Conservation (phyloP, 768 basidiomycete species). For the Kwoniella dendrophila region DNA sequence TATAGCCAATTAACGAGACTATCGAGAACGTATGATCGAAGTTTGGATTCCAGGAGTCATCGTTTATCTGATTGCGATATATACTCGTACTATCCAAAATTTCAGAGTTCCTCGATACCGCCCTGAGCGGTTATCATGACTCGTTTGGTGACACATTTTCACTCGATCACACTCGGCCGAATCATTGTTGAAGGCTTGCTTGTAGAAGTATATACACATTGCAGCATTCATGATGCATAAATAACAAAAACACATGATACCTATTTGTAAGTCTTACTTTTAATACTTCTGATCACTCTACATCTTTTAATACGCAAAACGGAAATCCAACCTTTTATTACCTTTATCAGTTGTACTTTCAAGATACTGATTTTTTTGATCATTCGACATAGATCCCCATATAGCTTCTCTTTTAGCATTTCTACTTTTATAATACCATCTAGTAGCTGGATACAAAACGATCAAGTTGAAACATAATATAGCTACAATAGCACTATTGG, state of each 20-base stretch:
- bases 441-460: constrained; percentile 47
- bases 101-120: neutral
- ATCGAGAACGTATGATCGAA: too few relatives aligned
- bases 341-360: constrained; percentile 53
- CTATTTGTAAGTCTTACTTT: neutral
- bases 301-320: constrained; percentile 14
- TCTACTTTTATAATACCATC: constrained; percentile 46
- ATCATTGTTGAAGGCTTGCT: neutral
- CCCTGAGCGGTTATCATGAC: constrained; percentile 4
- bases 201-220: neutral
- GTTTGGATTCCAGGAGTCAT: neutral
- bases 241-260: neutral
- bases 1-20: neutral
- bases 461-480: constrained; percentile 53
- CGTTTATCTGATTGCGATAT: constrained; percentile 5
- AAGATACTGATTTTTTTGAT: constrained; percentile 52
- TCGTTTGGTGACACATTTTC: neutral
- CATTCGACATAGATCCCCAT: constrained; percentile 49
- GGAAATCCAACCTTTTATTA: constrained; percentile 33
- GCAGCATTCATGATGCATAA: neutral
- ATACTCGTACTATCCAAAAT: too few relatives aligned
- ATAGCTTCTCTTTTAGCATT: constrained; percentile 43
- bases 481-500: constrained; percentile 51
- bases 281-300: neutral
- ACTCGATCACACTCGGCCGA: neutral